phyloP scores from a whole-genome alignment of 305 asterid species.

The Galium porrigens region DNA sequence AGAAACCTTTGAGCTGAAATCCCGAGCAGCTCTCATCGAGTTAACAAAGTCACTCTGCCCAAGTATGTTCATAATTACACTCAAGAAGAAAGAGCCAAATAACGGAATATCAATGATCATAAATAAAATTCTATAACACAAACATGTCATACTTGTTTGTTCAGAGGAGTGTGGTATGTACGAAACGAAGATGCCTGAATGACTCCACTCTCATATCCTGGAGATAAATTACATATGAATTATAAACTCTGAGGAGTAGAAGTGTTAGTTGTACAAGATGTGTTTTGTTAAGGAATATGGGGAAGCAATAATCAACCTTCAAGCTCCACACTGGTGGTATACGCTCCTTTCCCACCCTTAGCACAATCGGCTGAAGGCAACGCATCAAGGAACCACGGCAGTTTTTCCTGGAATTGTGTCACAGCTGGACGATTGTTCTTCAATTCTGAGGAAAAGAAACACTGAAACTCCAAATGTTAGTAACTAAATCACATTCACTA shows the following conservation, averaged over 20 bases:
- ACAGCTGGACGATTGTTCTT: constrained; percentile 76
- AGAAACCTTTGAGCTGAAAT: constrained; percentile 68
- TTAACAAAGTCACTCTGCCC: constrained; percentile 69
- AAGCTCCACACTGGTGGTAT: constrained; percentile 66
- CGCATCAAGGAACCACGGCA: constrained; percentile 91
- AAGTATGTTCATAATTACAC: background rate
- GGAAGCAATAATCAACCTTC: constrained; percentile 28
- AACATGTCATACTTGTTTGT: constrained; percentile 54
- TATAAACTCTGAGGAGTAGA: background rate
- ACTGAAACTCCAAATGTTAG: constrained; percentile 42
- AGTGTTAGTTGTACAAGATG: background rate
- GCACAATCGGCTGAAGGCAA: constrained; percentile 95
- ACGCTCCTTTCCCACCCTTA: constrained; percentile 95
- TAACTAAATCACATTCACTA: background rate
- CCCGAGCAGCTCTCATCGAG: constrained; percentile 95
- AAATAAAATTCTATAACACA: constrained; percentile 3
- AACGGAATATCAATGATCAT: background rate
- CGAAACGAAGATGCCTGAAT: constrained; percentile 85
- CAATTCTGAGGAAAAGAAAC: constrained; percentile 79
- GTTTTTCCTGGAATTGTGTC: constrained; percentile 69
- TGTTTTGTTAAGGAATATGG: background rate
- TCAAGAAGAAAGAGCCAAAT: constrained; percentile 8
- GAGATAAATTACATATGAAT: constrained; percentile 9
- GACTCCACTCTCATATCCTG: constrained; percentile 65
- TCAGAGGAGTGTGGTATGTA: constrained; percentile 88